Conservation (phyloP, 116 monocot species). For the Trichopus zeylanicus region DNA sequence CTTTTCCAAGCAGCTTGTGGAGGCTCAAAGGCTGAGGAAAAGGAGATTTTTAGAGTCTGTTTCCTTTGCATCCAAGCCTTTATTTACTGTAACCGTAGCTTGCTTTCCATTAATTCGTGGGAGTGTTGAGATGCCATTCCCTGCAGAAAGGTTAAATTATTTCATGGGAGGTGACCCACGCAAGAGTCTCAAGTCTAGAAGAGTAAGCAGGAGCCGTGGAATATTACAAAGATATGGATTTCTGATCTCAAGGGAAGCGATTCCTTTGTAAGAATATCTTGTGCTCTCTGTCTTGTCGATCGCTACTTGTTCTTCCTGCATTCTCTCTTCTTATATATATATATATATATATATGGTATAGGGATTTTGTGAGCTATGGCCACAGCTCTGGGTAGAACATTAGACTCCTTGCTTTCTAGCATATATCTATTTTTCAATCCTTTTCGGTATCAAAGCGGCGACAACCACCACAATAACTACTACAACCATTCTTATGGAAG, state of each 20-base stretch:
- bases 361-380: slow-evolving; percentile 4
- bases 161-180: slow-evolving; percentile 2
- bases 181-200: not conserved
- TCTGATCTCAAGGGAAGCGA: slow-evolving; percentile 3
- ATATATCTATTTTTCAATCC: slow-evolving; percentile 3
- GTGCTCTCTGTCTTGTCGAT: not conserved
- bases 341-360: no score
- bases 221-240: not conserved
- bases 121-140: slow-evolving; percentile 3
- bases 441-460: not conserved
- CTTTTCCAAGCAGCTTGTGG: no score
- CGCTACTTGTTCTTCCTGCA: no score
- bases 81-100: no score
- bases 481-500: not conserved
- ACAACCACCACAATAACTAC: not conserved
- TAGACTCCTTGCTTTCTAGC: slow-evolving; percentile 4
- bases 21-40: no score
- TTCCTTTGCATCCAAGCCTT: not conserved
- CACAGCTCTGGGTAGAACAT: slow-evolving; percentile 7
- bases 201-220: not conserved
- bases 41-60: no score
- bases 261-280: slow-evolving; percentile 10
- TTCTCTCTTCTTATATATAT: no score
- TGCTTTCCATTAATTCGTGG: no score
- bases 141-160: slow-evolving; percentile 4